Conservation (phyloP, 2,329 filamentous ascomycete genomes). For the Ophiostoma quercus region DNA sequence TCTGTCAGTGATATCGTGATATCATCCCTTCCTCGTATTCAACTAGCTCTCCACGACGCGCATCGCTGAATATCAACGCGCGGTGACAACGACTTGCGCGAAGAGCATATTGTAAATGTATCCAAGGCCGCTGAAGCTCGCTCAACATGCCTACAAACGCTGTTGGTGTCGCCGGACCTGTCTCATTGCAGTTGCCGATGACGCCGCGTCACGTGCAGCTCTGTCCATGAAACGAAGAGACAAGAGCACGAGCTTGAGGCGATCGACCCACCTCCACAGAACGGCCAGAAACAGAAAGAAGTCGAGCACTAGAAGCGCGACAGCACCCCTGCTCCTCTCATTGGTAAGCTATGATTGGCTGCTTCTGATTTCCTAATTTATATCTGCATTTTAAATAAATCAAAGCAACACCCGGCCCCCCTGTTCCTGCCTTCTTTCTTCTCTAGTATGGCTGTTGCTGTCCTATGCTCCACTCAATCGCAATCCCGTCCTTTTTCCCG, state of each 20-base stretch:
- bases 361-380: background rate
- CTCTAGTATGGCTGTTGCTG: conserved; percentile 9
- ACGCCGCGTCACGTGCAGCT: conserved; percentile 12
- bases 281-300: conserved; percentile 13
- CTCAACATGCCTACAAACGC: background rate
- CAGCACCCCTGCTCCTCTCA: conserved; percentile 5
- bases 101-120: background rate
- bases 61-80: background rate
- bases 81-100: background rate
- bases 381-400: background rate
- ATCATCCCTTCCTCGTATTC: background rate
- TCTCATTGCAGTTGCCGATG: background rate
- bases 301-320: background rate
- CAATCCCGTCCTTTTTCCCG: conserved; percentile 21
- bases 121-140: background rate
- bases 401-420: conserved; percentile 1
- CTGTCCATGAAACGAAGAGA: background rate
- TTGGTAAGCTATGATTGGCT: conserved; percentile 5
- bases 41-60: background rate
- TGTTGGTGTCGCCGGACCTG: background rate
- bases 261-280: conserved; percentile 7
- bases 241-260: background rate
- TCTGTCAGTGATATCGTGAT: background rate
- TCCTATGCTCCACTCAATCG: conserved; percentile 21
- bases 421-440: conserved; percentile 21